phyloP scores from a whole-genome alignment of 2,329 filamentous ascomycete genomes.

The Penicillium concentricum region DNA sequence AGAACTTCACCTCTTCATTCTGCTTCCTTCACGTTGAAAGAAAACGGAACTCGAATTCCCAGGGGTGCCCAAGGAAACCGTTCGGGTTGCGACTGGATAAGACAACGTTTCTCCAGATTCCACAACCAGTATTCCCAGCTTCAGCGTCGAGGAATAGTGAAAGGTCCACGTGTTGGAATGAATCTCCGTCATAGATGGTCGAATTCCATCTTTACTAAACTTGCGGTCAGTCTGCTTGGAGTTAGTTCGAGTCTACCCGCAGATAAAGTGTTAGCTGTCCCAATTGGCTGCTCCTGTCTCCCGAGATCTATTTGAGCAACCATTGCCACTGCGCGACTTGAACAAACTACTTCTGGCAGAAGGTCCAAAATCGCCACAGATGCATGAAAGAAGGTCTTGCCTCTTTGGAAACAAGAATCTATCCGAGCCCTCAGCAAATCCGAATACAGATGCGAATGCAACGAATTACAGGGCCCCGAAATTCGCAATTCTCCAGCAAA shows the following conservation, averaged over 20 bases:
- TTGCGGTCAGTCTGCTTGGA: background rate
- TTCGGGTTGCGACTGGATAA: background rate
- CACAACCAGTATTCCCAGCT: background rate
- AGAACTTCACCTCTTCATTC: background rate
- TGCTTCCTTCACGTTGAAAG: background rate
- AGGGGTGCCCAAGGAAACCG: background rate
- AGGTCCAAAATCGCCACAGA: background rate
- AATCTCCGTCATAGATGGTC: no score
- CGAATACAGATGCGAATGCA: no score
- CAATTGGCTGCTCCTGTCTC: background rate
- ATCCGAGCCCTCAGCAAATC: background rate
- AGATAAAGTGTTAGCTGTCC: background rate
- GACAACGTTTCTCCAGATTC: background rate
- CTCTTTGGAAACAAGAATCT: background rate
- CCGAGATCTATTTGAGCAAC: background rate
- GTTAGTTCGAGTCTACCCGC: background rate
- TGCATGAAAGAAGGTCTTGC: background rate
- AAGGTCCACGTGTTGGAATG: no score
- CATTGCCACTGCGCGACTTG: background rate
- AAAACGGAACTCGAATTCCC: background rate
- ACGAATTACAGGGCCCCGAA: background rate
- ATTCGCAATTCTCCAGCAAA: background rate
- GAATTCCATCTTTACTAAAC: background rate
- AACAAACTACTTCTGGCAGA: background rate
- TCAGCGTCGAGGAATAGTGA: no score